These are phyloP conservation scores for Davidsoniella eucalypti DNA, from an alignment of 2,329 filamentous ascomycete species.

Conservation along the genomic window DNA sequence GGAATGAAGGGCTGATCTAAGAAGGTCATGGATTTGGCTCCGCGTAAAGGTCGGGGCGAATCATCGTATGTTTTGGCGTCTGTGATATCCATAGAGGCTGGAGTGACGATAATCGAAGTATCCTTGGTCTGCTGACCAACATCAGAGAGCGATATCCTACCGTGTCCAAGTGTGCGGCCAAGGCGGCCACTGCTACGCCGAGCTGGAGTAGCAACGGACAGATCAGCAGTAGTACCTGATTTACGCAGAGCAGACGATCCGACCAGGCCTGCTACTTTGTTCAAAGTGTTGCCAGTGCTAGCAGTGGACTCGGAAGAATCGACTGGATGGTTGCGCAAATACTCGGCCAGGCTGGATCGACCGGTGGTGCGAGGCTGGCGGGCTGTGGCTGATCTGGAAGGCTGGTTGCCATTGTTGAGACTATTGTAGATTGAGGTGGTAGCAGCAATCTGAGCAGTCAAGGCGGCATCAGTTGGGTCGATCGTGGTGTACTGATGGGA, in stretches of 20 bases:
- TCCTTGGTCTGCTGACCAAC: background rate
- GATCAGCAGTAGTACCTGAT: background rate
- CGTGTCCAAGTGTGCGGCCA: slow-evolving; percentile 3
- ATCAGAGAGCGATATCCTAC: slow-evolving; percentile 5
- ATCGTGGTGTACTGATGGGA: slow-evolving; percentile 7
- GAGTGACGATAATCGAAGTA: background rate
- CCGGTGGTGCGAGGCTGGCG: background rate
- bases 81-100: too few relatives aligned
- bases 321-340: slow-evolving; percentile 1
- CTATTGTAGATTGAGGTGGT: slow-evolving; percentile 8
- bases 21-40: slow-evolving; percentile 13
- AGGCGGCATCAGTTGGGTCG: slow-evolving; percentile 5
- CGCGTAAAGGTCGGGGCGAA: slow-evolving; percentile 3
- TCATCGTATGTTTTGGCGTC: too few relatives aligned
- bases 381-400: background rate
- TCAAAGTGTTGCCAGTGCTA: background rate
- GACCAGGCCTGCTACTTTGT: background rate
- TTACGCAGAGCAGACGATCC: background rate
- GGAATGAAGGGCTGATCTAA: slow-evolving; percentile 7
- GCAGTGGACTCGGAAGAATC: background rate
- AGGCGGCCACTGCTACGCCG: background rate
- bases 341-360: slow-evolving; percentile 7
- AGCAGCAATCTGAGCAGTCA: slow-evolving; percentile 6
- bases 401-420: background rate
- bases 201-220: background rate